phyloP scores from a whole-genome alignment of 179 eudicot species.

The Gypsophila paniculata region DNA sequence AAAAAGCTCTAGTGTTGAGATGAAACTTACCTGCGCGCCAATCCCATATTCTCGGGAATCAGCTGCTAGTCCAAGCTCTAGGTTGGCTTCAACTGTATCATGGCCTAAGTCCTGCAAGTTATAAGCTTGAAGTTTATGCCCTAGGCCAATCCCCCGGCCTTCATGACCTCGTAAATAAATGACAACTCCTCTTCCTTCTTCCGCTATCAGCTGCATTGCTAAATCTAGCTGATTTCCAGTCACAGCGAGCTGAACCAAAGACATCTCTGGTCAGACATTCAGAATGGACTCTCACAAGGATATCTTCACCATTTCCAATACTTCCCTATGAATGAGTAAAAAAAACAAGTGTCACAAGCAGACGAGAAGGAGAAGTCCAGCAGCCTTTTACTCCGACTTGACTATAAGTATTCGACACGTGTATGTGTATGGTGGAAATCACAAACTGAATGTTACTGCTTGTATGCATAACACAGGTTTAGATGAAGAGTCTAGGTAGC shows the following conservation, averaged over 20 bases:
- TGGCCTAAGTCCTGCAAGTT: slow-evolving; percentile 86
- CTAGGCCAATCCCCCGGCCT: slow-evolving; percentile 88
- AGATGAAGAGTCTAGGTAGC: neutral
- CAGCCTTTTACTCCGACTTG: neutral
- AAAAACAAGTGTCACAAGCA: neutral
- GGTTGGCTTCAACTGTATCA: slow-evolving; percentile 94
- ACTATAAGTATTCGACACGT: neutral
- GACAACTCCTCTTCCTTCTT: slow-evolving; percentile 73
- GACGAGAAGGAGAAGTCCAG: neutral
- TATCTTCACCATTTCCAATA: slow-evolving; percentile 69
- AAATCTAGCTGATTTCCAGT: slow-evolving; percentile 75
- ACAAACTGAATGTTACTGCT: too few species aligned
- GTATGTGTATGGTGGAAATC: neutral
- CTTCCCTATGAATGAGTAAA: slow-evolving; percentile 44
- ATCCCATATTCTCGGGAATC: slow-evolving; percentile 92
- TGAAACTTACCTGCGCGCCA: slow-evolving; percentile 74
- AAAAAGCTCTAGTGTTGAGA: neutral
- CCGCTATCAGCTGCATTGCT: slow-evolving; percentile 76
- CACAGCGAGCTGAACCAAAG: slow-evolving; percentile 87
- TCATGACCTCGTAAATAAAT: slow-evolving; percentile 88
- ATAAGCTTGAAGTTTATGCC: slow-evolving; percentile 84
- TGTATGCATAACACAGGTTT: too few species aligned
- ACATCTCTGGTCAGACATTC: slow-evolving; percentile 95
- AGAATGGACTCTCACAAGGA: slow-evolving; percentile 85
- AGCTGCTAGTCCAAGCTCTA: slow-evolving; percentile 81